phyloP scores from a whole-genome alignment of 176 grass and related monocot species.

The Ensete ventricosum region DNA sequence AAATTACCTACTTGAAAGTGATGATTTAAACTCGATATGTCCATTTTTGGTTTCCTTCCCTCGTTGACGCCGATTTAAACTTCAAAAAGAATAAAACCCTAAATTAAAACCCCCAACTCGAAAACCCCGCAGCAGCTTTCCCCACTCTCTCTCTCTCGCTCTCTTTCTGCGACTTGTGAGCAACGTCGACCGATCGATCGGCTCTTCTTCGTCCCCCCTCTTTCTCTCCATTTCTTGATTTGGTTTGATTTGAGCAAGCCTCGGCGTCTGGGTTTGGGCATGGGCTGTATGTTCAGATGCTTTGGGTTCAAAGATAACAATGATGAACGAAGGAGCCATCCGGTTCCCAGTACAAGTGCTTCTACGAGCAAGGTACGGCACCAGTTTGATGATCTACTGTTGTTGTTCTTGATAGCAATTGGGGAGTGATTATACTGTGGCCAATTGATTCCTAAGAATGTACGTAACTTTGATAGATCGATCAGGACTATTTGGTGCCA shows the following conservation, averaged over 20 bases:
- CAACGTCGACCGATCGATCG: too few relatives aligned
- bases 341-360: constrained; percentile 22
- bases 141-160: too few relatives aligned
- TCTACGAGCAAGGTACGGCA: constrained; percentile 35
- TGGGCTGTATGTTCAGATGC: constrained; percentile 77
- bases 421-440: background rate
- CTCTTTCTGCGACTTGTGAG: too few relatives aligned
- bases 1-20: too few relatives aligned
- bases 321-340: constrained; percentile 22
- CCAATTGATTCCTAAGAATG: background rate
- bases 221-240: background rate
- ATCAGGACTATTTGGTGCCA: background rate
- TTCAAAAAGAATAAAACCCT: too few relatives aligned
- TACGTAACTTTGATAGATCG: background rate
- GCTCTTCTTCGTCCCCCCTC: background rate
- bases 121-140: too few relatives aligned
- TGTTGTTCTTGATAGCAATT: background rate
- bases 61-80: too few relatives aligned
- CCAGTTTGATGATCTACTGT: background rate
- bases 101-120: too few relatives aligned
- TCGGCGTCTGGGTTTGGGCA: background rate
- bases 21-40: too few relatives aligned
- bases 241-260: background rate
- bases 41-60: too few relatives aligned
- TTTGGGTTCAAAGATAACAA: constrained; percentile 30